Evolutionary conservation across 139 green algal species (phyloP), one percentile per base, ranked within the genome.

Genomic region (Yamagishiella unicocca): DNA sequence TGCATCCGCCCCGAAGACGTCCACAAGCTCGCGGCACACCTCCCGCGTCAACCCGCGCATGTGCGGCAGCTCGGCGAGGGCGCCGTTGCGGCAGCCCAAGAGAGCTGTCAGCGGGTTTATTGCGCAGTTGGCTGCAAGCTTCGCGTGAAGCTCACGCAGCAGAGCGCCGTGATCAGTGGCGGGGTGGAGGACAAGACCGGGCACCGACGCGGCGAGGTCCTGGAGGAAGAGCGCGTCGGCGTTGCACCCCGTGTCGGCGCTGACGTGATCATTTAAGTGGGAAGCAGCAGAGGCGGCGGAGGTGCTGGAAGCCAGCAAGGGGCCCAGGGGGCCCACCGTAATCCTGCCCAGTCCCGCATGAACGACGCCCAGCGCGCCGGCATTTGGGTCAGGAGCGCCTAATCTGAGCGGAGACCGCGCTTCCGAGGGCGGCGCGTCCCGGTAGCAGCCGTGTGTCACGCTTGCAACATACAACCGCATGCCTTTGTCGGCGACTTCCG

Each of bases 51-150:
- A 3, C 37, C 53, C 14, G 61, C 37, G 50, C 9, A 24, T 43
- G 45, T 62, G 71, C 14, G 35, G 38, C 53, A 31, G 68, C 50
- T 61, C 68, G 35, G 77, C 29, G 24, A 94, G 58, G 4, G 79
- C 61, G 14, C 91, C 89, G 78, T 93, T 93, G 46, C 40, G 55
- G 70, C 89, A 92, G 45, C 89, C 90, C 82, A 95, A 82, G 77
- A 93, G 76, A 22, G 87, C 90, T 14, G 90, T 90, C 38, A 92
- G 45, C 10, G 92, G 89, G 72, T 95, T 95, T 72, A 90, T 84
- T 58, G 55, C 83, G 71, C 87, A 93, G 82, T 94, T 95, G 33
- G 89, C 68, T 0, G 90, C 68, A 43, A 95, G 84, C 82, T 94
- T 94, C 6, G 68, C n/a, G 25, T 72, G 73, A 58, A 90, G 83